Evolutionary conservation across 2,329 filamentous ascomycete species (phyloP).

Genomic region (Boeremia lycopersici): DNA sequence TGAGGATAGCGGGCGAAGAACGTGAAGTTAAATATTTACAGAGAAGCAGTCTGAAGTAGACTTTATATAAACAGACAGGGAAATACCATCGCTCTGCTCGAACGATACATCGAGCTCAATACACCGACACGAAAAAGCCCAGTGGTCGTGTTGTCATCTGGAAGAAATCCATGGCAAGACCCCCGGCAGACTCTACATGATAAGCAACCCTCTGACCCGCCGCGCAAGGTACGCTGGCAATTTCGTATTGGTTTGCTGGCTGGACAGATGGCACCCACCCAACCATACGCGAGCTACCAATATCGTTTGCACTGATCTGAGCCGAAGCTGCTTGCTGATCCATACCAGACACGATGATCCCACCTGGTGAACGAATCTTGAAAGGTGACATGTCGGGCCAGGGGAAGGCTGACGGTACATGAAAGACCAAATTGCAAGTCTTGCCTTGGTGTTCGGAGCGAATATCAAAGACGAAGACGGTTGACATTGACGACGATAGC

Average conservation of each 20-base stretch:
- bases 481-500: slow-evolving; percentile 47
- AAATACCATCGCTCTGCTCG: neutral
- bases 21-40: slow-evolving; percentile 16
- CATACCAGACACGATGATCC: slow-evolving; percentile 40
- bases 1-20: neutral
- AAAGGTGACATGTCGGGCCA: slow-evolving; percentile 44
- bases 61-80: slow-evolving; percentile 7
- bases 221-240: slow-evolving; percentile 33
- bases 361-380: slow-evolving; percentile 39
- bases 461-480: slow-evolving; percentile 57
- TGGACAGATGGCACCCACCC: slow-evolving; percentile 22
- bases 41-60: slow-evolving; percentile 7
- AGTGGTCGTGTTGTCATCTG: slow-evolving; percentile 31
- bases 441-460: slow-evolving; percentile 47
- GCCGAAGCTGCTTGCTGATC: slow-evolving; percentile 9
- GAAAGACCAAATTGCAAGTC: slow-evolving; percentile 56
- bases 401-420: slow-evolving; percentile 49
- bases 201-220: slow-evolving; percentile 33
- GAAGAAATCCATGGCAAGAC: slow-evolving; percentile 36
- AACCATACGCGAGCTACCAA: slow-evolving; percentile 11
- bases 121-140: slow-evolving; percentile 31
- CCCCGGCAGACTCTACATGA: slow-evolving; percentile 28
- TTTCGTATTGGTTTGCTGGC: slow-evolving; percentile 24
- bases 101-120: slow-evolving; percentile 1
- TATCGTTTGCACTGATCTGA: slow-evolving; percentile 16